Conservation (phyloP, 2,329 filamentous ascomycete genomes). For the Calonectria pseudoreteaudii region DNA sequence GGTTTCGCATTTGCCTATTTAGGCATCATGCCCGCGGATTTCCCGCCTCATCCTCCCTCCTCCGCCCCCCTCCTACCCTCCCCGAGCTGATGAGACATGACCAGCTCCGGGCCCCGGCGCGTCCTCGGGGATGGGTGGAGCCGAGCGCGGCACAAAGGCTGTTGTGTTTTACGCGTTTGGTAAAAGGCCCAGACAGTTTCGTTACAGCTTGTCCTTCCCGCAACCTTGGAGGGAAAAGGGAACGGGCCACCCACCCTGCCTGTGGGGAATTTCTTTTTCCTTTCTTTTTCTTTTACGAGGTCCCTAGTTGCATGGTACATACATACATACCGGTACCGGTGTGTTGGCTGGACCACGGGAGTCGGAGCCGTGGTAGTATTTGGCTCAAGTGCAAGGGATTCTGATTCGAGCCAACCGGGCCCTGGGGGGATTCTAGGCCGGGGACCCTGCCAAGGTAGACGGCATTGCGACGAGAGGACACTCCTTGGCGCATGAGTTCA, state of each 20-base stretch:
- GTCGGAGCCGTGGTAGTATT: background rate
- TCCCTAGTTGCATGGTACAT: constrained; percentile 3
- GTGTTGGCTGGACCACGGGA: constrained; percentile 6
- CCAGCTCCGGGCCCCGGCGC: background rate
- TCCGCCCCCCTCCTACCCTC: background rate
- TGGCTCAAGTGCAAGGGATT: background rate
- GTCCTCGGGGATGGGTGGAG: background rate
- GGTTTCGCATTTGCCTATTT: background rate
- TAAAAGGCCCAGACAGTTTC: background rate
- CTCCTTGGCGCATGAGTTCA: constrained; percentile 10
- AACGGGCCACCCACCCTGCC: background rate
- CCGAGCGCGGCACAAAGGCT: background rate
- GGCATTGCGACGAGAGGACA: background rate
- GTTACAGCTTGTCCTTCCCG: background rate
- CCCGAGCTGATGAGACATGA: background rate
- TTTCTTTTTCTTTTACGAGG: no score
- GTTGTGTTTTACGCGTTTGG: constrained; percentile 1
- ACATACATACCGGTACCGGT: no score
- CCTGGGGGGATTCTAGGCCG: background rate
- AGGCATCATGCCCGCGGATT: background rate
- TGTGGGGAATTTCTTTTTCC: background rate
- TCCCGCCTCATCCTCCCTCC: background rate
- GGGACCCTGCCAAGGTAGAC: background rate
- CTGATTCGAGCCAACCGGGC: background rate
- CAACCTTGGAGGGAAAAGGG: background rate